Conservation (phyloP, 2,329 filamentous ascomycete genomes). For the Diatrype stigma region DNA sequence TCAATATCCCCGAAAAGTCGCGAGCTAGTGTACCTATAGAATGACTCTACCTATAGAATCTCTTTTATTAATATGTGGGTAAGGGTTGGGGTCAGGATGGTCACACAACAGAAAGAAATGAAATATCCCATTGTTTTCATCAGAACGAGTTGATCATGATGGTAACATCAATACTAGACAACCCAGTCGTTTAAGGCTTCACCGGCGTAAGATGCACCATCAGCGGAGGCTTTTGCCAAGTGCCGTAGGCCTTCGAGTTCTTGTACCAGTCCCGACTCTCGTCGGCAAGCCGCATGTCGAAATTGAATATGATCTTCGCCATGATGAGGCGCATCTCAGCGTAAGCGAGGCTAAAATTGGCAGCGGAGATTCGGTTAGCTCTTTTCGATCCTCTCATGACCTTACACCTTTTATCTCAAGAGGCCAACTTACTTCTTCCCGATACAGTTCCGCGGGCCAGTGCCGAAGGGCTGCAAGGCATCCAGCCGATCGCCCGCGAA, state of each 20-base stretch:
- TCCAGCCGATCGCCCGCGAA: slow-evolving; percentile 8
- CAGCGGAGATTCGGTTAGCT: background rate
- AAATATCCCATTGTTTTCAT: too few species aligned
- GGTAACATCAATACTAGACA: background rate
- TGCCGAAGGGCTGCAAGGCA: slow-evolving; percentile 20
- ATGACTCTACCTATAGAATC: too few species aligned
- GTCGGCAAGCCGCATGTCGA: background rate
- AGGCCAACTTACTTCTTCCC: slow-evolving; percentile 18
- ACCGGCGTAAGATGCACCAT: background rate
- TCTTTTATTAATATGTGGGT: too few species aligned
- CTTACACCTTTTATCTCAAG: too few species aligned
- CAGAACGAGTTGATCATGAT: too few species aligned
- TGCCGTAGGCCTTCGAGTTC: background rate
- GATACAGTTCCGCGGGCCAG: slow-evolving; percentile 18
- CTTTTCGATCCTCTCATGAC: too few species aligned
- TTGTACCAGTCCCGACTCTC: background rate
- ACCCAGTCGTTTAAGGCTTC: background rate
- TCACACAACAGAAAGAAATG: too few species aligned
- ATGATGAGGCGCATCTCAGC: background rate
- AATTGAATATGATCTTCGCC: background rate
- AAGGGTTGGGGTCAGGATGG: too few species aligned
- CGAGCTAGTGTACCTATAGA: too few species aligned
- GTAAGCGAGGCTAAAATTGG: background rate
- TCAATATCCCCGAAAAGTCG: too few species aligned
- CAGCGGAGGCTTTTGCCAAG: background rate